phyloP scores from a whole-genome alignment of 1,139 yeast genomes.

The Pichia sp. region DNA sequence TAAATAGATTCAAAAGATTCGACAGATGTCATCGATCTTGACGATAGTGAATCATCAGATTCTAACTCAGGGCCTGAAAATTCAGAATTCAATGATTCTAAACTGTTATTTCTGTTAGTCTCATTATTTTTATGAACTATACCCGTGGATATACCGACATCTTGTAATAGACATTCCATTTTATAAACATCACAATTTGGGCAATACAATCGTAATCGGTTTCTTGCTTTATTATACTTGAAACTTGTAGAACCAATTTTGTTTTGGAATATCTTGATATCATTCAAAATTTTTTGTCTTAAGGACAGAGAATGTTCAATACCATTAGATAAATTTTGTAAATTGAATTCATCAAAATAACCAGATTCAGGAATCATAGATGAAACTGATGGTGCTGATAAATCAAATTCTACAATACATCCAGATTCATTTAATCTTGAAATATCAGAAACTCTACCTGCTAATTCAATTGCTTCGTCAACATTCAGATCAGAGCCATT shows the following conservation, averaged over 20 bases:
- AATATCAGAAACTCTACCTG: slow-evolving; percentile 5
- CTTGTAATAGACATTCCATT: slow-evolving; percentile 44
- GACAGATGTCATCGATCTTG: slow-evolving; percentile 7
- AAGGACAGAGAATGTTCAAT: slow-evolving; percentile 27
- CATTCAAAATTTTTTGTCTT: slow-evolving; percentile 28
- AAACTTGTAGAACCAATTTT: slow-evolving; percentile 37
- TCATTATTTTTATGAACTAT: slow-evolving; percentile 17
- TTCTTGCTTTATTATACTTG: slow-evolving; percentile 5
- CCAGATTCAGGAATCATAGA: slow-evolving; percentile 41
- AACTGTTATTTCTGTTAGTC: background rate
- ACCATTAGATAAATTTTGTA: slow-evolving; percentile 1
- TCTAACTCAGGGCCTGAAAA: slow-evolving; percentile 6
- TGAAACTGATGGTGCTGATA: slow-evolving; percentile 10
- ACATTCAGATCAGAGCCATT: slow-evolving; percentile 27
- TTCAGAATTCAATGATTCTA: slow-evolving; percentile 17
- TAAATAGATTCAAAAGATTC: slow-evolving; percentile 8
- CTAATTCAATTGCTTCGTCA: slow-evolving; percentile 30
- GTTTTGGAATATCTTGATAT: slow-evolving; percentile 37
- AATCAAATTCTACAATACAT: slow-evolving; percentile 49
- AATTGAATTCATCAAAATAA: slow-evolving; percentile 35
- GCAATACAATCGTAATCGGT: slow-evolving; percentile 41
- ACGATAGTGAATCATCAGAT: slow-evolving; percentile 1
- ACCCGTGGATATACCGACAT: slow-evolving; percentile 46
- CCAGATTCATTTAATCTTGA: slow-evolving; percentile 29
- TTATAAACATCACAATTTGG: slow-evolving; percentile 50